Evolutionary conservation across 257 asterid species (phyloP), one percentile per base, ranked within the genome.

Genomic region (Phtheirospermum japonicum): DNA sequence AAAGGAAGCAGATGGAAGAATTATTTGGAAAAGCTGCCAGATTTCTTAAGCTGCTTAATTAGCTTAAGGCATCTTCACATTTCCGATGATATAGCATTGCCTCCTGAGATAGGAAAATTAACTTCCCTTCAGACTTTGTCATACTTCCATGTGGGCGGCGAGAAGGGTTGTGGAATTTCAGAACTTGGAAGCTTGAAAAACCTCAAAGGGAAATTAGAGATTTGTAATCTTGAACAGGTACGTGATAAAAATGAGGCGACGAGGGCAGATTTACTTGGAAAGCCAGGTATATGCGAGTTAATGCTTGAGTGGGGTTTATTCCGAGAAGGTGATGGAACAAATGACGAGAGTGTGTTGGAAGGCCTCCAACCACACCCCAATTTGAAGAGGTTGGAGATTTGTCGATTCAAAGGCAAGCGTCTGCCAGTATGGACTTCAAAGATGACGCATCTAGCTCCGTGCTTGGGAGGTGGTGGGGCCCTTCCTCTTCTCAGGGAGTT

Each of bases 281-380:
- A 69, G 40, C 26, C 57, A 28, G 40, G 39, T 23, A 50, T 68
- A 6, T 10, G 0, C 7, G 7, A 34, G 59, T 48, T 68, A 9
- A 1, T 0, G 32, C 26, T 59, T 4, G 1, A 3, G 28, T 52
- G 76, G 68, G 10, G 2, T 53, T 34, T n/a, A 10, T 6, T 14
- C 1, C 11, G 57, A 20, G 30, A 1, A 17, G 31, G n/a, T 37
- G 45, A 37, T 9, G 7, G n/a, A 37, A 14, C 2, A 11, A 23
- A 28, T 11, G 83, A 71, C 43, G 68, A 67, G 32, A n/a, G n/a
- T 59, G 75, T 74, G n/a, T 55, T 77, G 51, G 72, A 71, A 46
- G 79, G 77, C 43, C 82, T 77, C 9, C 67, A 60, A 11, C 76
- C 80, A 23, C 75, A 64, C 26, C 70, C 64, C 7, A 74, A 74